Evolutionary conservation across 352 stramenopile species (phyloP).

Genomic region (Globisporangium splendens): DNA sequence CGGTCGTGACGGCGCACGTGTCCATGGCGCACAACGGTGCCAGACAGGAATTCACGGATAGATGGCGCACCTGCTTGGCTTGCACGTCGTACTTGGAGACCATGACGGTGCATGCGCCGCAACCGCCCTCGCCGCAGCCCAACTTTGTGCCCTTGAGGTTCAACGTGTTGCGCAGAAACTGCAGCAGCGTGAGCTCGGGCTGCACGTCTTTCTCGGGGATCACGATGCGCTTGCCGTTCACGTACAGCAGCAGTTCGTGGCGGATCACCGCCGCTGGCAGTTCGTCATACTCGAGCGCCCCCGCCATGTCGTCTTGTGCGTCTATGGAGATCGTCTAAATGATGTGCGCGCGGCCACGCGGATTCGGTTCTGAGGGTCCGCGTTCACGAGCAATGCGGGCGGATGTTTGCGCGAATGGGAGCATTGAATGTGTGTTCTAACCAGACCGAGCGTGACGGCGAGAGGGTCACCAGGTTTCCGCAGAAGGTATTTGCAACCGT

Average conservation of each 20-base stretch:
- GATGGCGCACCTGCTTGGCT: conserved; percentile 45
- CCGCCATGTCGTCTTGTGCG: conserved; percentile 5
- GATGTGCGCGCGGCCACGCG: neutral
- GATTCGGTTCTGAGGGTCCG: conserved; percentile 8
- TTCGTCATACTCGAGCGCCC: conserved; percentile 1
- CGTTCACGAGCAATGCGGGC: too few relatives aligned
- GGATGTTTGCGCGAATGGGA: neutral
- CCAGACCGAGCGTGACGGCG: conserved; percentile 3
- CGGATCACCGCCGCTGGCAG: conserved; percentile 22
- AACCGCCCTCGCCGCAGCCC: conserved; percentile 94
- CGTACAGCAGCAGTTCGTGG: conserved; percentile 62
- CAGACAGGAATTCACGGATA: conserved; percentile 88
- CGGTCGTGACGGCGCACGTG: conserved; percentile 80
- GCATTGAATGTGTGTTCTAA: neutral
- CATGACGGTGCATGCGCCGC: conserved; percentile 95
- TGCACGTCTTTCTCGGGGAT: conserved; percentile 47
- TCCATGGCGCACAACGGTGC: conserved; percentile 81
- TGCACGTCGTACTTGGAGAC: conserved; percentile 67
- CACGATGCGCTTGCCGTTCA: conserved; percentile 62
- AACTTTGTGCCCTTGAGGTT: conserved; percentile 83
- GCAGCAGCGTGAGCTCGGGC: conserved; percentile 77
- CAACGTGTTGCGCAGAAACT: conserved; percentile 75
- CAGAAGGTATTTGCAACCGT: too few relatives aligned
- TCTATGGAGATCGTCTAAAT: neutral
- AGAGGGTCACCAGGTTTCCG: conserved; percentile 4